phyloP scores from a whole-genome alignment of 306 rosid species.

The Lathyrus oleraceus region DNA sequence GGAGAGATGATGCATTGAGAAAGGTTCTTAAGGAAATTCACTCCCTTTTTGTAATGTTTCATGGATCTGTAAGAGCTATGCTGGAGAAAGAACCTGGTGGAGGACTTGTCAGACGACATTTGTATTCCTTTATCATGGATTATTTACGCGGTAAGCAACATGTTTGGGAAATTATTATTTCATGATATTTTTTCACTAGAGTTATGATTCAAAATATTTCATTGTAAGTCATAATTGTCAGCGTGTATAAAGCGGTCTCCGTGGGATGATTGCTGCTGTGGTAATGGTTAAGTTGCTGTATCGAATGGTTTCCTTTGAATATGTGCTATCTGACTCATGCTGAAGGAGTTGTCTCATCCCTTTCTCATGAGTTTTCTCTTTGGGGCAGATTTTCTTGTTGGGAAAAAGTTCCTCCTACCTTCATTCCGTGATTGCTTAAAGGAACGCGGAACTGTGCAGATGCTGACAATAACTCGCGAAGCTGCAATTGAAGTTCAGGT shows the following conservation, averaged over 20 bases:
- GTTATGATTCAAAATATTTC: slow-evolving; percentile 68
- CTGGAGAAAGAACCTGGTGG: slow-evolving; percentile 90
- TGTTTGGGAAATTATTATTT: slow-evolving; percentile 32
- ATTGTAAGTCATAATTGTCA: slow-evolving; percentile 95
- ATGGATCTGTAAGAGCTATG: slow-evolving; percentile 77
- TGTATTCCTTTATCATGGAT: slow-evolving; percentile 87
- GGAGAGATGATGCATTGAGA: slow-evolving; percentile 78
- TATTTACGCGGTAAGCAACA: slow-evolving; percentile 80
- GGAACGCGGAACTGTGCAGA: slow-evolving; percentile 95
- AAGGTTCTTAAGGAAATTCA: slow-evolving; percentile 87
- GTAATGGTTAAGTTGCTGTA: slow-evolving; percentile 93
- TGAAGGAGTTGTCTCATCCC: slow-evolving; percentile 66
- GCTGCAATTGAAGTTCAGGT: slow-evolving; percentile 99
- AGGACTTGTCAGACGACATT: slow-evolving; percentile 64
- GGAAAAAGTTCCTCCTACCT: slow-evolving; percentile 81
- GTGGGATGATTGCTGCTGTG: slow-evolving; percentile 94
- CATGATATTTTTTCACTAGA: slow-evolving; percentile 40
- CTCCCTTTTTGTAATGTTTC: slow-evolving; percentile 84
- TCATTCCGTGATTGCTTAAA: slow-evolving; percentile 84
- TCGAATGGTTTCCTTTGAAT: slow-evolving; percentile 67
- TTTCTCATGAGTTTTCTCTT: slow-evolving; percentile 63
- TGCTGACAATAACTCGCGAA: slow-evolving; percentile 87
- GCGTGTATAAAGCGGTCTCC: slow-evolving; percentile 88
- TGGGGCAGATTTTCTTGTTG: slow-evolving; percentile 92
- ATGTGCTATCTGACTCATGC: slow-evolving; percentile 68